Percentiles rank a stretch among this genome's conserved stretches.
phyloP scores from a whole-genome alignment of 495 filamentous ascomycete genomes.

The Neurospora sp. region DNA sequence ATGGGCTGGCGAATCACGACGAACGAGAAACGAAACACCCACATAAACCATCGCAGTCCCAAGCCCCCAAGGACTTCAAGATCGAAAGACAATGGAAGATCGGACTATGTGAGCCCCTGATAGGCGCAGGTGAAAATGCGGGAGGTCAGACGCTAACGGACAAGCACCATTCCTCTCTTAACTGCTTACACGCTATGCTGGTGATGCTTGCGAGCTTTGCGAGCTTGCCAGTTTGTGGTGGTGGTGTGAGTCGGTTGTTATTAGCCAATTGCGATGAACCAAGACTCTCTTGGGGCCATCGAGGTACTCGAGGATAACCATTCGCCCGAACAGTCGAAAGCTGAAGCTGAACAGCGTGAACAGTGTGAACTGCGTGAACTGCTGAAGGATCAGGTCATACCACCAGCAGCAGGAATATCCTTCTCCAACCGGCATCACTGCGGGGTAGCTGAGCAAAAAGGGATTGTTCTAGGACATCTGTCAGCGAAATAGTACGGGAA shows the following conservation, averaged over 20 bases:
- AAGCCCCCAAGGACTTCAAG: neutral
- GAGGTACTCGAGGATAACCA: neutral
- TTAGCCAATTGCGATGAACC: neutral
- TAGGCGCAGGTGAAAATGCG: neutral
- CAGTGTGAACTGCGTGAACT: neutral
- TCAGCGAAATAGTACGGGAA: neutral
- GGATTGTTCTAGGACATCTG: neutral
- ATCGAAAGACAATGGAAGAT: neutral
- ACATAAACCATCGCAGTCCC: neutral
- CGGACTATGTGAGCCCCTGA: neutral
- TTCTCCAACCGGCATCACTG: neutral
- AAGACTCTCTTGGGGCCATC: neutral
- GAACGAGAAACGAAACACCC: neutral
- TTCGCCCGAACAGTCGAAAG: neutral
- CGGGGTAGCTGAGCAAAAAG: neutral
- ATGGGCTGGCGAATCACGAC: neutral
- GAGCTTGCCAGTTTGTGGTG: neutral
- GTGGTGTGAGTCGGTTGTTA: neutral
- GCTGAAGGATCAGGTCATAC: neutral
- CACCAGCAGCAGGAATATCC: neutral
- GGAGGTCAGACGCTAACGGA: neutral
- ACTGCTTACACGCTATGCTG: neutral
- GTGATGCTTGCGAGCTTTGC: neutral
- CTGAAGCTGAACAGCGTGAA: neutral
- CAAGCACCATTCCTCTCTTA: neutral